Evolutionary conservation across 1,284 basidiomycete genomes (phyloP), one percentile per base, ranked within the genome.

Genomic region (Cutaneotrichosporon cyanovorans): DNA sequence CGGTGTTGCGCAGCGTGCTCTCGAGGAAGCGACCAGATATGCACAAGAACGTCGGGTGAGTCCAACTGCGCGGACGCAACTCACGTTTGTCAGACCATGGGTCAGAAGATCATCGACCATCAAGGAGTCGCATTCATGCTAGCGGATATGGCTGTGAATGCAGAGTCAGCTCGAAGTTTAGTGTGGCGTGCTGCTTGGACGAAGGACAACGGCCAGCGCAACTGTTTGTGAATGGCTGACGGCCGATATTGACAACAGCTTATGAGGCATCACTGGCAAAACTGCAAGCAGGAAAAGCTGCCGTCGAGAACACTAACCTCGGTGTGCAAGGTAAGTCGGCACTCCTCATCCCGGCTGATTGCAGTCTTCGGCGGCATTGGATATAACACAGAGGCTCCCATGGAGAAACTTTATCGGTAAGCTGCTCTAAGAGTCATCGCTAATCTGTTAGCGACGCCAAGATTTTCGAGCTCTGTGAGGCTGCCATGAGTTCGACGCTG

Each of bases 241-340:
- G 30, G 9, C 12, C 19, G n/a, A 22, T 15, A 30, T 45, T 51
- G 14, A 51, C 47, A 6, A 6, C 42, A 72, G 70, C 76, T 1
- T 78, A 76, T 66, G 74, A 74, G 51, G 77, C 77, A 2, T 76
- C 74, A 14, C 75, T 79, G 62, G 77, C 77, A 28, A 79, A 79
- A 58, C 71, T 70, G 15, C 62, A 74, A 22, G 77, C 77, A 0
- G 66, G 66, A 25, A 63, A 66, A 46, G 60, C 69, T 2, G 74
- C 75, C 0, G 73, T 76, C 0, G 62, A 69, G 34, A 76, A 76
- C 51, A 69, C 75, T 15, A 74, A 76, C 53, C 59, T 72, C 19
- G 76, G 75, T 3, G 75, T 79, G 6, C 71, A 75, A 59, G 59
- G 62, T 65, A 30, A 41, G 58, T 44, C 5, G 25, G 25, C 25